A percentile compares a stretch with the other conserved stretches of the same genome.
These are phyloP conservation scores for Penicillium sp. DNA, from an alignment of 2,329 filamentous ascomycete genomes.

Conservation along the genomic window DNA sequence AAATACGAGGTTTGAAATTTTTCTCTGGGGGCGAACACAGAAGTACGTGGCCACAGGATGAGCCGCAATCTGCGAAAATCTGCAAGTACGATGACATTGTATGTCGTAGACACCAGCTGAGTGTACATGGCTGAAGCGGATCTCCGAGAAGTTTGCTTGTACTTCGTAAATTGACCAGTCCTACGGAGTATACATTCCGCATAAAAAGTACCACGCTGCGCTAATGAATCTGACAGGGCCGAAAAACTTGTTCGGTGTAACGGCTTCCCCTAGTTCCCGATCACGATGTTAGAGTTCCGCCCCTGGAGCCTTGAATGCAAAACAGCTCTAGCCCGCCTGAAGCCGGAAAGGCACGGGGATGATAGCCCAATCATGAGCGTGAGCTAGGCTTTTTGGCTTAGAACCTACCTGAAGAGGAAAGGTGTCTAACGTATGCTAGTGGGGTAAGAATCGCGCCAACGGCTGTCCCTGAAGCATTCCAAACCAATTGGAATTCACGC, in stretches of 20 bases:
- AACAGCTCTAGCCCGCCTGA: background rate
- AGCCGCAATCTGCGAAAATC: background rate
- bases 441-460: slow-evolving; percentile 19
- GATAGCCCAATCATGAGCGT: background rate
- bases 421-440: slow-evolving; percentile 5
- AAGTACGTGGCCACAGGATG: slow-evolving; percentile 5
- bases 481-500: background rate
- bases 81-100: background rate
- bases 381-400: background rate
- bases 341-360: background rate
- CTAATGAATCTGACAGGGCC: slow-evolving; percentile 1
- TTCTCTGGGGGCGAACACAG: background rate
- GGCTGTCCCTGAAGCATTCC: slow-evolving; percentile 13
- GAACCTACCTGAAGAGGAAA: slow-evolving; percentile 7
- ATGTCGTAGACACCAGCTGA: background rate
- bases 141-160: background rate
- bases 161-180: background rate
- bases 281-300: background rate
- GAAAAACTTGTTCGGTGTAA: background rate
- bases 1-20: background rate
- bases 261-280: slow-evolving; percentile 1
- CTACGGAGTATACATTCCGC: background rate
- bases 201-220: background rate
- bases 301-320: background rate
- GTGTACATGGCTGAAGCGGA: background rate